Conservation (phyloP, 2,329 filamentous ascomycete genomes). For the Neonectria punicea region DNA sequence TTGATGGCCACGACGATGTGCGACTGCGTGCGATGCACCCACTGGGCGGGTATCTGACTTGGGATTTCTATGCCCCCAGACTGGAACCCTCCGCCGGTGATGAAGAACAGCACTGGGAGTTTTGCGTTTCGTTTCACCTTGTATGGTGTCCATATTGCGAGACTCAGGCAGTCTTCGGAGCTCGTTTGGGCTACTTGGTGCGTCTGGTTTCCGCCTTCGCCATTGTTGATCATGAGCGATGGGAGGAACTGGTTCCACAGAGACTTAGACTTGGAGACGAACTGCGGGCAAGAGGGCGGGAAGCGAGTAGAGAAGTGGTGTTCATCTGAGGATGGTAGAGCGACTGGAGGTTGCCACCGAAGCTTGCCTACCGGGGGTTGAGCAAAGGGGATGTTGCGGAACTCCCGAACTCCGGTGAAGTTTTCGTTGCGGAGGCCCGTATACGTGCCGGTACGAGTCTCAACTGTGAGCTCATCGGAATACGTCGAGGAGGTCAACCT, state of each 20-base stretch:
- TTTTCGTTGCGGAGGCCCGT: constrained; percentile 47
- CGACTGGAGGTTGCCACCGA: constrained; percentile 45
- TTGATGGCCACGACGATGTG: constrained; percentile 47
- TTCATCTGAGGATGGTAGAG: constrained; percentile 33
- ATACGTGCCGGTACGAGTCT: constrained; percentile 46
- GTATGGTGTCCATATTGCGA: constrained; percentile 57
- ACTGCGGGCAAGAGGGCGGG: constrained; percentile 49
- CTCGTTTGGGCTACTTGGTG: constrained; percentile 11
- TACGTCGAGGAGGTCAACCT: neutral
- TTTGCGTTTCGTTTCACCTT: constrained; percentile 52
- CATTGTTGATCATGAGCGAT: constrained; percentile 9
- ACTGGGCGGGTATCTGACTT: constrained; percentile 41
- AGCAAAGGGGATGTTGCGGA: constrained; percentile 52
- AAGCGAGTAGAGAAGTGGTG: constrained; percentile 42
- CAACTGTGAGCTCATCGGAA: constrained; percentile 38
- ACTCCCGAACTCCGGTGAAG: constrained; percentile 49
- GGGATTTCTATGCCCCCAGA: constrained; percentile 43
- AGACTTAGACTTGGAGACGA: constrained; percentile 32
- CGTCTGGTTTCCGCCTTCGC: constrained; percentile 1
- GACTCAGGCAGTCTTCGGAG: constrained; percentile 50
- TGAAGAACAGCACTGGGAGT: constrained; percentile 32
- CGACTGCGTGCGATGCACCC: constrained; percentile 42
- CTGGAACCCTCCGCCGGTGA: constrained; percentile 44
- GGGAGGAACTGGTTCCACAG: constrained; percentile 19
- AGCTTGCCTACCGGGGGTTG: constrained; percentile 44